phyloP scores from a whole-genome alignment of 805 yeast species.

The Yarrowia sp. region DNA sequence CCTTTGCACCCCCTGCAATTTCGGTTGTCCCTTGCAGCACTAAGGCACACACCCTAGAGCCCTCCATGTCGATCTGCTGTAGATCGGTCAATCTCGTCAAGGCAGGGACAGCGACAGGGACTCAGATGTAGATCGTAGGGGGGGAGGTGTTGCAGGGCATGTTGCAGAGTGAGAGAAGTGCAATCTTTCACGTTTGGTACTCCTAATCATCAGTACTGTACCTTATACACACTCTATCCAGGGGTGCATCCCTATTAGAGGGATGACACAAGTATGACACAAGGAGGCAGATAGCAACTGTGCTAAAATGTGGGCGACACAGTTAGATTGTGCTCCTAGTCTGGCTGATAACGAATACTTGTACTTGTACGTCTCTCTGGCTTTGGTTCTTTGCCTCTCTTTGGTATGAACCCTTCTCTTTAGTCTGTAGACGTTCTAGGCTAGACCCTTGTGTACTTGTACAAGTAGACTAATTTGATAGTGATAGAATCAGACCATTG shows the following conservation, averaged over 20 bases:
- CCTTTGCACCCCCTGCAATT: constrained; percentile 29
- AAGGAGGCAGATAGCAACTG: background rate
- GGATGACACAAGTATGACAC: background rate
- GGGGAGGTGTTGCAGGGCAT: no score
- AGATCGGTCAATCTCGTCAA: background rate
- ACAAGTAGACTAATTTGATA: no score
- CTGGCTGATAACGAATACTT: background rate
- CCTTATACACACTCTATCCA: no score
- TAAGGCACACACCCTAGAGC: background rate
- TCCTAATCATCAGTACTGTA: no score
- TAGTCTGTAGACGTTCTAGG: background rate
- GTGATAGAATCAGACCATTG: no score
- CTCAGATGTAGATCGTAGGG: background rate
- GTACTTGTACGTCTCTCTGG: no score
- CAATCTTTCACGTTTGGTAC: no score
- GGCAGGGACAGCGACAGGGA: constrained; percentile 3
- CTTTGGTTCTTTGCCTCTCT: no score
- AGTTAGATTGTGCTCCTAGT: background rate
- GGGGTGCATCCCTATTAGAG: constrained; percentile 4
- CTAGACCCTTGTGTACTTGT: background rate
- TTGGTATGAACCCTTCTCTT: no score
- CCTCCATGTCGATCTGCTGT: background rate
- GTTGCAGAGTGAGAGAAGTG: no score
- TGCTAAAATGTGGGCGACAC: no score
- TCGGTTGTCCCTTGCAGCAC: constrained; percentile 33